Evolutionary conservation across 2,329 filamentous ascomycete species (phyloP).

Genomic region (Penicillium sp.): DNA sequence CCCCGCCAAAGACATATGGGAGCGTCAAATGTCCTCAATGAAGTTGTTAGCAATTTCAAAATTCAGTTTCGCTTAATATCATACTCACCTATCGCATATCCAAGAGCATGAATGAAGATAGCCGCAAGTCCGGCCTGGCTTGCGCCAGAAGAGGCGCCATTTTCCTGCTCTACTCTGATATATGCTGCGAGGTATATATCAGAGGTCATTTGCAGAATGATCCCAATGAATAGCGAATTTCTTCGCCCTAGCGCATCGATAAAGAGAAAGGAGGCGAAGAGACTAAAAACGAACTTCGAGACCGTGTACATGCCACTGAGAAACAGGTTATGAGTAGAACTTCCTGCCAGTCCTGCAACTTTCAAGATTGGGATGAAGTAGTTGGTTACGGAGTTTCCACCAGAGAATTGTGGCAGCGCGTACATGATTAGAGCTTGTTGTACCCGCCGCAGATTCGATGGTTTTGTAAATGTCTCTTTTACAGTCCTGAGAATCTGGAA

Average conservation of each 20-base stretch:
- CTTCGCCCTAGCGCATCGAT: conserved; percentile 49
- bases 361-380: conserved; percentile 50
- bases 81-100: conserved; percentile 45
- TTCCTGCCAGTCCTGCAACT: conserved; percentile 39
- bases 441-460: conserved; percentile 44
- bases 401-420: conserved; percentile 47
- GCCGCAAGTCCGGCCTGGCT: conserved; percentile 46
- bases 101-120: conserved; percentile 52
- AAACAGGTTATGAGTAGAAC: conserved; percentile 39
- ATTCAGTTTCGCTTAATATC: neutral
- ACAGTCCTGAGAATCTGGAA: conserved; percentile 28
- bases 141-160: conserved; percentile 28
- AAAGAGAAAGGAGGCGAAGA: conserved; percentile 51
- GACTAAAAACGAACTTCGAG: conserved; percentile 47
- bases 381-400: conserved; percentile 49
- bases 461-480: conserved; percentile 43
- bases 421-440: conserved; percentile 44
- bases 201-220: conserved; percentile 44
- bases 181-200: conserved; percentile 49
- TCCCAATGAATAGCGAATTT: conserved; percentile 43
- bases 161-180: conserved; percentile 41
- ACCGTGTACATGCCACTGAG: conserved; percentile 49
- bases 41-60: neutral
- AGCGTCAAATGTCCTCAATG: conserved; percentile 42
- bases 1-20: conserved; percentile 51